Conservation (phyloP, 805 yeast genomes). For the Brettanomyces bruxellensis region DNA sequence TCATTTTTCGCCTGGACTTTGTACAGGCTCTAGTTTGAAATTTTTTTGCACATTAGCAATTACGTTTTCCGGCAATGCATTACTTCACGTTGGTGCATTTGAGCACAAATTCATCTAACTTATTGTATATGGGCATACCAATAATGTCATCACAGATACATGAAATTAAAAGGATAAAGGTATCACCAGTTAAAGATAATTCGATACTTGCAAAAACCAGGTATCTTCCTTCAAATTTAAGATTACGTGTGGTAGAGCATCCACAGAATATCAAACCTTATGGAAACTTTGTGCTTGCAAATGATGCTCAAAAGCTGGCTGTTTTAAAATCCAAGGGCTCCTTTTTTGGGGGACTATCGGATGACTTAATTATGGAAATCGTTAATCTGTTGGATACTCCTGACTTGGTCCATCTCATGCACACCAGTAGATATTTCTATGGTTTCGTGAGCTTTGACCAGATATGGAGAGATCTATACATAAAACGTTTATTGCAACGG, state of each 20-base stretch:
- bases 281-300: conserved; percentile 42
- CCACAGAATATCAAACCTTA: conserved; percentile 69
- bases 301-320: conserved; percentile 9
- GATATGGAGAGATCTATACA: conserved; percentile 62
- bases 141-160: background rate
- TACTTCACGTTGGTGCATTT: too few species aligned
- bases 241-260: conserved; percentile 34
- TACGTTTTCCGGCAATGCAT: too few species aligned
- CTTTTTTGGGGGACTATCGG: conserved; percentile 40
- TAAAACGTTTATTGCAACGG: conserved; percentile 12
- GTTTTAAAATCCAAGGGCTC: conserved; percentile 40
- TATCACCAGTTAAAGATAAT: conserved; percentile 12
- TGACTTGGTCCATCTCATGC: conserved; percentile 45
- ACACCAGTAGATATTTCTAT: conserved; percentile 56
- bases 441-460: conserved; percentile 74
- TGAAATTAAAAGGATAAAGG: background rate
- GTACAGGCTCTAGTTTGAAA: background rate
- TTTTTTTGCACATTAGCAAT: background rate
- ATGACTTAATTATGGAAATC: conserved; percentile 52
- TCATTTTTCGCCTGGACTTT: background rate
- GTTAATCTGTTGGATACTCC: conserved; percentile 39
- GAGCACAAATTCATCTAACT: background rate
- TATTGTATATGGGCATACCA: background rate
- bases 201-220: conserved; percentile 1
- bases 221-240: conserved; percentile 14